Percentiles rank a stretch among this genome's conserved stretches.
Evolutionary conservation across 2,329 filamentous ascomycete species (phyloP).

Genomic region (Paecilomyces dactylethromorphus): DNA sequence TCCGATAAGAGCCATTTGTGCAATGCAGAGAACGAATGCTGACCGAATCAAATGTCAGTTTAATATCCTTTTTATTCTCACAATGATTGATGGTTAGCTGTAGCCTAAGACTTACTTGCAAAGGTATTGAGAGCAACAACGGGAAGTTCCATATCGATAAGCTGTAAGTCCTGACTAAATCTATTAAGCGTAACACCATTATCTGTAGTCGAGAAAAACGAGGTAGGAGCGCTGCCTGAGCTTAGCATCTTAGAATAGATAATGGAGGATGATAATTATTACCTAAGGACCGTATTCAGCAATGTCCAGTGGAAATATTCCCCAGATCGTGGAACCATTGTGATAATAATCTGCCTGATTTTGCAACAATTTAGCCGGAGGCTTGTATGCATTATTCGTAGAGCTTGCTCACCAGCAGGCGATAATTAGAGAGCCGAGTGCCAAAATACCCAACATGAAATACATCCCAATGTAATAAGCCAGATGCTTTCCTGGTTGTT

Average conservation of each 20-base stretch:
- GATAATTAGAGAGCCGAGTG: conserved; percentile 28
- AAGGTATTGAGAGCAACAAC: conserved; percentile 35
- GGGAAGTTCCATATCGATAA: conserved; percentile 40
- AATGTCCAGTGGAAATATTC: conserved; percentile 44
- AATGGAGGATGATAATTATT: neutral
- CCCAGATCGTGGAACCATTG: conserved; percentile 49
- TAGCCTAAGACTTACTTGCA: conserved; percentile 18
- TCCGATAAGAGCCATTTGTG: conserved; percentile 45
- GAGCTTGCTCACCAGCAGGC: conserved; percentile 25
- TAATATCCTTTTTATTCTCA: neutral
- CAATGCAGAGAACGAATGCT: conserved; percentile 29
- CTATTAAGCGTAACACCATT: conserved; percentile 36
- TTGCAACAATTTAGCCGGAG: conserved; percentile 3
- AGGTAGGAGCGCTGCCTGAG: conserved; percentile 28
- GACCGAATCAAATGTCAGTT: neutral
- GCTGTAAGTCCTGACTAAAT: conserved; percentile 39
- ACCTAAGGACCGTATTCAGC: conserved; percentile 44
- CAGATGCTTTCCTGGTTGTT: conserved; percentile 23
- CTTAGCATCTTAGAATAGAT: conserved; percentile 5
- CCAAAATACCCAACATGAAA: conserved; percentile 31
- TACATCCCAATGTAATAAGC: conserved; percentile 35
- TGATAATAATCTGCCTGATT: conserved; percentile 43
- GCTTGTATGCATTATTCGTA: neutral
- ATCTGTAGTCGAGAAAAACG: conserved; percentile 37
- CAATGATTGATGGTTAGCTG: neutral